phyloP scores from a whole-genome alignment of 768 basidiomycete genomes.

The Leccinum disarticulatum region DNA sequence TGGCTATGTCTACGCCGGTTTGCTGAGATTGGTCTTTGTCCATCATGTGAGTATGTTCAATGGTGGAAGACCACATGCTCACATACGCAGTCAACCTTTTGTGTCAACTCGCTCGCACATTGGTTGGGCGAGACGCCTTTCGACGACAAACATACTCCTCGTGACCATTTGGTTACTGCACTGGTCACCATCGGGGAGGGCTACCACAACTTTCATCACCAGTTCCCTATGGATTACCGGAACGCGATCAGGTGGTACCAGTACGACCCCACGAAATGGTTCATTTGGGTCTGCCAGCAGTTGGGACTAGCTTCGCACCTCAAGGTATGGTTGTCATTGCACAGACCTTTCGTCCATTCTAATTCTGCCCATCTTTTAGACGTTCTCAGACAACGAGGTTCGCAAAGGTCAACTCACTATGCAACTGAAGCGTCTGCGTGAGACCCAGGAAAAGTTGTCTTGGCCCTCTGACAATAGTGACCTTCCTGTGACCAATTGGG shows the following conservation, averaged over 20 bases:
- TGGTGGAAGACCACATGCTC: not conserved
- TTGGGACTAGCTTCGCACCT: conserved; percentile 57
- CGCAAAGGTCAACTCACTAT: conserved; percentile 91
- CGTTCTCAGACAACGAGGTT: conserved; percentile 71
- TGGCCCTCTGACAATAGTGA: conserved; percentile 82
- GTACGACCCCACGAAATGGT: conserved; percentile 95
- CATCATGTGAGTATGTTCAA: conserved; percentile 65
- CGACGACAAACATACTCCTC: conserved; percentile 93
- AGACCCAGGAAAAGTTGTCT: conserved; percentile 67
- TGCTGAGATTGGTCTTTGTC: conserved; percentile 78
- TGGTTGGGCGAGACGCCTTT: conserved; percentile 93
- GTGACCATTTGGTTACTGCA: conserved; percentile 87
- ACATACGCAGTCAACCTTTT: conserved; percentile 82
- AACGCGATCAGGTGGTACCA: conserved; percentile 93
- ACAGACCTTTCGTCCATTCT: not conserved
- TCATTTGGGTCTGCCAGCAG: conserved; percentile 51
- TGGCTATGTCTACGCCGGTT: conserved; percentile 83
- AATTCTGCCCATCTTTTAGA: conserved; percentile 17
- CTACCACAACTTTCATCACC: conserved; percentile 98
- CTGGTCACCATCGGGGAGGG: conserved; percentile 92
- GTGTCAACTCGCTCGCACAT: conserved; percentile 95
- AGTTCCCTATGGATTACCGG: conserved; percentile 96
- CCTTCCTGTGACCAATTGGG: conserved; percentile 83
- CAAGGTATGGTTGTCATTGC: conserved; percentile 36
- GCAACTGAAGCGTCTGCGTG: conserved; percentile 85